Conservation (phyloP, 176 grass and related monocot genomes). For the Bonia amplexicaulis region DNA sequence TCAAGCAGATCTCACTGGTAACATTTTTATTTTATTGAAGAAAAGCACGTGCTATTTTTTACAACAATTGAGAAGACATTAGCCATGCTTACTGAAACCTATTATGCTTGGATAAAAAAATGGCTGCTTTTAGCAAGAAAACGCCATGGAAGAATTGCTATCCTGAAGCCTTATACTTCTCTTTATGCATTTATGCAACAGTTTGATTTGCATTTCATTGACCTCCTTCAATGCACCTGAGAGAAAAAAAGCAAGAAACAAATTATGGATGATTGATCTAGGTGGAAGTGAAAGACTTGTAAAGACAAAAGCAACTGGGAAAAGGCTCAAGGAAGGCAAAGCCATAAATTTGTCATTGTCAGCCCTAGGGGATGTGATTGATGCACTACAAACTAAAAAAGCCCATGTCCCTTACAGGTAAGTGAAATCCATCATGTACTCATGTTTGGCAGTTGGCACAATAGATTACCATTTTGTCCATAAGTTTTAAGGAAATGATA, state of each 20-base stretch:
- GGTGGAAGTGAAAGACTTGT: slow-evolving; percentile 91
- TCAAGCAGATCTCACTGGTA: slow-evolving; percentile 99
- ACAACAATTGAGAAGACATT: slow-evolving; percentile 8
- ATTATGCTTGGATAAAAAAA: slow-evolving; percentile 4
- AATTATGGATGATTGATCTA: slow-evolving; percentile 98
- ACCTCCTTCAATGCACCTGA: slow-evolving; percentile 49
- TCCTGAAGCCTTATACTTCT: slow-evolving; percentile 12
- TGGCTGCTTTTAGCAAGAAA: slow-evolving; percentile 5
- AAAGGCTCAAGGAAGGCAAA: slow-evolving; percentile 91
- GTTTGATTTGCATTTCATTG: slow-evolving; percentile 83
- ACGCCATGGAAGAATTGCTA: slow-evolving; percentile 1
- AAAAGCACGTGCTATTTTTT: not conserved
- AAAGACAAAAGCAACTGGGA: slow-evolving; percentile 93
- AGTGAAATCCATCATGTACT: slow-evolving; percentile 15
- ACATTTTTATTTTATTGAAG: slow-evolving; percentile 22
- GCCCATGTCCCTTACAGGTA: slow-evolving; percentile 85
- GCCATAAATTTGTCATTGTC: slow-evolving; percentile 98
- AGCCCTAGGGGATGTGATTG: slow-evolving; percentile 94
- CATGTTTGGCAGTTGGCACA: not conserved
- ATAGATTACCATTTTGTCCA: not conserved
- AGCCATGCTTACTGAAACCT: slow-evolving; percentile 2
- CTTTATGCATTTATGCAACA: slow-evolving; percentile 48
- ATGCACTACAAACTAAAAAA: slow-evolving; percentile 81
- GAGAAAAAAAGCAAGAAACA: slow-evolving; percentile 75
- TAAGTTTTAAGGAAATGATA: slow-evolving; percentile 8